Evolutionary conservation across 805 yeast genomes (phyloP).

Genomic region (Limtongia smithiae): DNA sequence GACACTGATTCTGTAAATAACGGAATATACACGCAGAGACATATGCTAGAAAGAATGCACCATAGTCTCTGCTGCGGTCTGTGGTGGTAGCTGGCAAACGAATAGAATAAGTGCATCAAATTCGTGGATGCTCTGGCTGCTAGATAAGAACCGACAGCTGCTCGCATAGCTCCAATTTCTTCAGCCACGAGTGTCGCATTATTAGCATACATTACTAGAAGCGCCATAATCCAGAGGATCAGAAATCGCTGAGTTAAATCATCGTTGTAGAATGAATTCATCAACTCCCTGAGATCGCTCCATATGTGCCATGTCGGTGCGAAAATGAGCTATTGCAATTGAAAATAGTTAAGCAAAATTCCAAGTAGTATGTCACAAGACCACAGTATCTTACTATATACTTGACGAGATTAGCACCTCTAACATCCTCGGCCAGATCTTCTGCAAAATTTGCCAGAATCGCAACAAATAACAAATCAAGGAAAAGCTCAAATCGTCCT

Average conservation of each 20-base stretch:
- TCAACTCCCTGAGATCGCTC: conserved; percentile 61
- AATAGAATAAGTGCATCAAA: conserved; percentile 39
- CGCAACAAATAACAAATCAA: conserved; percentile 63
- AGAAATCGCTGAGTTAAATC: conserved; percentile 54
- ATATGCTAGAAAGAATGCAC: conserved; percentile 25
- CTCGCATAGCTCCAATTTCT: conserved; percentile 41
- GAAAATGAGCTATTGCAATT: conserved; percentile 37
- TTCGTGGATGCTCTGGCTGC: conserved; percentile 46
- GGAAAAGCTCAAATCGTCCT: conserved; percentile 49
- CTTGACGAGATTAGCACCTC: conserved; percentile 46
- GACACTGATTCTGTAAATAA: conserved; percentile 42
- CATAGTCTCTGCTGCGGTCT: conserved; percentile 49
- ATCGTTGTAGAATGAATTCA: conserved; percentile 60
- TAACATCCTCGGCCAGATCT: conserved; percentile 49
- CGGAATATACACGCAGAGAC: conserved; percentile 36
- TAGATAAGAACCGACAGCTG: conserved; percentile 48
- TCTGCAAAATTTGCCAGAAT: conserved; percentile 58
- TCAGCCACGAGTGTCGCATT: conserved; percentile 44
- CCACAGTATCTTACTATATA: conserved; percentile 42
- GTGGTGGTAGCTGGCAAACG: conserved; percentile 46
- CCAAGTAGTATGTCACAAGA: background rate
- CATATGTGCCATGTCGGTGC: conserved; percentile 62
- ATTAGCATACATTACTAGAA: conserved; percentile 52
- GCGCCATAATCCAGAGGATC: conserved; percentile 50
- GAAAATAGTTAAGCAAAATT: background rate